Base-by-base conservation (phyloP, 1,284 basidiomycete genomes). In the Hemileia vastatrix region DNA sequence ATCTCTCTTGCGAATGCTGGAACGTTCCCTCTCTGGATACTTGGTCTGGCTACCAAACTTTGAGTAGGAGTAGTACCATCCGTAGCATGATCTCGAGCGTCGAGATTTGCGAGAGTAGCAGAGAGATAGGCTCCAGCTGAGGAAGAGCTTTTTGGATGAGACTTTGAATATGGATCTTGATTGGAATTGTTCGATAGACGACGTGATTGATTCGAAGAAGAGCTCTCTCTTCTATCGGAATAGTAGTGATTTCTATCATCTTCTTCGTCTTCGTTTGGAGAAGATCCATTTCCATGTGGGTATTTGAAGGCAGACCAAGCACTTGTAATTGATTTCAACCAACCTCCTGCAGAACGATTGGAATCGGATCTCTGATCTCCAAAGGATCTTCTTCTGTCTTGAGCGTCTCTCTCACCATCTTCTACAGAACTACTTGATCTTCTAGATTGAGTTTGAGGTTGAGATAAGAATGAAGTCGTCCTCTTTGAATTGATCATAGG, bases 1-100 rank as follows among this genome's bases (percentile, higher is more conserved):
- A 71, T 67, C 66, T 71, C 71, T 33, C 63, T 58, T 6, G 70
- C 68, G 47, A 64, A 72, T 23, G 70, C 68, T 15, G 71, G 71
- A 1, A 72, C 68, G 33, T 64, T 63, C 4, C 71, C 71, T 11
- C 71, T 64, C n/a, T 65, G 67, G 11, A 66, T 70, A 15, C 64
- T 67, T 5, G 71, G 71, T 48, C 66, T 69, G 47, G 67, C 64
- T 0, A 70, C 63, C 15, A 68, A 32, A 24, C 23, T 50, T n/a
- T 15, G 19, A 45, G 31, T 53, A 65, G 13, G 54, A 63, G 6
- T 65, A 64, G 19, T 66, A 60, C 11, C 65, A 66, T 23, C 55
- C 63, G 49, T 63, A 65, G 44, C 69, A 65, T 23, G 64, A 64
- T 19, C 58, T 66, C 66, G 67, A 69, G 54, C 65, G 59, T 45